These are phyloP conservation scores for Athelia psychrophila DNA, from an alignment of 1,284 basidiomycete species.

Conservation along the genomic window DNA sequence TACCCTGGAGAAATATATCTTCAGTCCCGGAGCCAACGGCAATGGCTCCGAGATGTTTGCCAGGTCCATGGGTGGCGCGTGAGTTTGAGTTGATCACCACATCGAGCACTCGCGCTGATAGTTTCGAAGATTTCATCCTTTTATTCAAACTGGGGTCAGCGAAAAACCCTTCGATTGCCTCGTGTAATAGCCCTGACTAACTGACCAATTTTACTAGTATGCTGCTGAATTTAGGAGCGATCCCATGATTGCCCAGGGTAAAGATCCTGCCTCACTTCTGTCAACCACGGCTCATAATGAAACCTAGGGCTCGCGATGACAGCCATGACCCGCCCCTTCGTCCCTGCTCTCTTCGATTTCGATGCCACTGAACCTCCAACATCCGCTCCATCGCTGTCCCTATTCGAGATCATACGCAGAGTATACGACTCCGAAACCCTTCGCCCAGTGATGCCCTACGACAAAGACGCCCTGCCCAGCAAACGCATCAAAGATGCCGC, in stretches of 20 bases:
- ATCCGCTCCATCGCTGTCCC: conserved; percentile 28
- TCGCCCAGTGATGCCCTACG: conserved; percentile 53
- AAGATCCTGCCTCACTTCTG: neutral
- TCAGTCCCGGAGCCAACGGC: conserved; percentile 45
- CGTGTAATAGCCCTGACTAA: neutral
- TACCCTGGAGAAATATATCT: conserved; percentile 53
- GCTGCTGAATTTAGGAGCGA: conserved; percentile 59
- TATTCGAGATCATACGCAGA: conserved; percentile 49
- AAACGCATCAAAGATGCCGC: conserved; percentile 34
- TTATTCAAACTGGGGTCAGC: conserved; percentile 64
- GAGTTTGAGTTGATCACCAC: too few relatives aligned
- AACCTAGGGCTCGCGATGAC: conserved; percentile 50
- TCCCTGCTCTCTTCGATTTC: conserved; percentile 33
- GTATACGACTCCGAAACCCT: conserved; percentile 52
- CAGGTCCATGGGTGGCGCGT: conserved; percentile 56
- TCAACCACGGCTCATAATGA: neutral
- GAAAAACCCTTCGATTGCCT: neutral
- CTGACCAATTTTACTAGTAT: conserved; percentile 44
- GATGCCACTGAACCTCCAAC: conserved; percentile 2
- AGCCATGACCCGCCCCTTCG: conserved; percentile 40
- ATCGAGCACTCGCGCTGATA: too few relatives aligned
- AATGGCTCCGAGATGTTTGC: conserved; percentile 52
- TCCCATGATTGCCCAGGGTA: conserved; percentile 52
- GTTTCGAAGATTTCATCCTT: conserved; percentile 49
- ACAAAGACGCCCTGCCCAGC: conserved; percentile 38